Conservation (phyloP, 768 basidiomycete genomes). For the Rhodosporidiobolus sp. region DNA sequence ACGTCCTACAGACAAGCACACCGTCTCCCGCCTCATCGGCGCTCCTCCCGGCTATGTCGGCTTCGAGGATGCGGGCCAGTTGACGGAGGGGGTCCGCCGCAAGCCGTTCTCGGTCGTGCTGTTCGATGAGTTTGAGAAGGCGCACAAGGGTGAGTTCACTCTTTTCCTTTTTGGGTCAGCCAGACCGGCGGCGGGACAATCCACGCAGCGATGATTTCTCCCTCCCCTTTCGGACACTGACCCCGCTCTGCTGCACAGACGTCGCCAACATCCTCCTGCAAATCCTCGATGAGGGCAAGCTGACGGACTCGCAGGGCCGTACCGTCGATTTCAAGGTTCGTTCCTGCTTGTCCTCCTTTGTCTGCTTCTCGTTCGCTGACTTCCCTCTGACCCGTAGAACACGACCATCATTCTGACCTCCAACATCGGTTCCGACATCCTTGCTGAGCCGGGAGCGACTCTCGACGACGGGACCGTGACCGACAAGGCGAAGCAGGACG, state of each 20-base stretch:
- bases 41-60: slow-evolving; percentile 92
- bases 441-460: slow-evolving; percentile 16
- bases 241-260: slow-evolving; percentile 36
- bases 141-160: slow-evolving; percentile 43
- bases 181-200: no score
- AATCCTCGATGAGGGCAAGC: slow-evolving; percentile 52
- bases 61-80: slow-evolving; percentile 71
- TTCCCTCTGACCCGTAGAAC: slow-evolving; percentile 46
- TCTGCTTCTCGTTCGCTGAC: slow-evolving; percentile 46
- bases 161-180: background rate
- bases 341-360: background rate
- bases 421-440: slow-evolving; percentile 46
- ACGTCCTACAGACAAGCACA: slow-evolving; percentile 75
- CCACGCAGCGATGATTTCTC: background rate
- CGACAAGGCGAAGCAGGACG: slow-evolving; percentile 5
- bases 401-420: slow-evolving; percentile 38
- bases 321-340: slow-evolving; percentile 48
- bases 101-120: slow-evolving; percentile 36
- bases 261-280: slow-evolving; percentile 53
- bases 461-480: slow-evolving; percentile 30
- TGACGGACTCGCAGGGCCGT: slow-evolving; percentile 51
- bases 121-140: slow-evolving; percentile 50
- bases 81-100: slow-evolving; percentile 40
- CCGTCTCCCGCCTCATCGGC: slow-evolving; percentile 83
- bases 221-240: background rate